Evolutionary conservation across 2,329 filamentous ascomycete species (phyloP).

Genomic region (Diplodia seriata): DNA sequence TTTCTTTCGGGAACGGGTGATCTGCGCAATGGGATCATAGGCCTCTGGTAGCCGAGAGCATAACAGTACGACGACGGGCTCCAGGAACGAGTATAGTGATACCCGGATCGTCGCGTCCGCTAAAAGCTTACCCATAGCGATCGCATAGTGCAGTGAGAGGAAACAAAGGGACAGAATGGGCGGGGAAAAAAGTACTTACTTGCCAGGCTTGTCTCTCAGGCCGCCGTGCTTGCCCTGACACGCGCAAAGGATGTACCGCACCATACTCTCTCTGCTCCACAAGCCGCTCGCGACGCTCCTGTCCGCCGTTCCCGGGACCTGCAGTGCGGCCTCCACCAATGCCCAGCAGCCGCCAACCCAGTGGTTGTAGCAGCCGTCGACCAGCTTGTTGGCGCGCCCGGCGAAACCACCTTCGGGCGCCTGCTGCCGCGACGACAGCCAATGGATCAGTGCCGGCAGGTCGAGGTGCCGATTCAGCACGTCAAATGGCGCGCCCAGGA

Average conservation of each 20-base stretch:
- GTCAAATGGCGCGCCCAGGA: conserved; percentile 78
- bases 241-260: conserved; percentile 87
- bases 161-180: neutral
- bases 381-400: conserved; percentile 95
- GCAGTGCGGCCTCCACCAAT: conserved; percentile 79
- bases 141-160: neutral
- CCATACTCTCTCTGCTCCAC: conserved; percentile 84
- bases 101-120: neutral
- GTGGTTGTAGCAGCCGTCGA: conserved; percentile 97
- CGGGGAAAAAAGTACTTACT: conserved; percentile 64
- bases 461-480: conserved; percentile 71
- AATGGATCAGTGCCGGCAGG: conserved; percentile 77
- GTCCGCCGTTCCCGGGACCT: conserved; percentile 51
- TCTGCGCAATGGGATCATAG: neutral
- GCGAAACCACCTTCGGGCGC: conserved; percentile 91
- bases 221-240: conserved; percentile 83
- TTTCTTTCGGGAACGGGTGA: conserved; percentile 26
- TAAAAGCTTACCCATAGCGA: neutral
- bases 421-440: conserved; percentile 89
- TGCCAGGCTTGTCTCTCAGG: conserved; percentile 90
- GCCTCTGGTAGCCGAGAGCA: neutral
- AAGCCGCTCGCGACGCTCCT: conserved; percentile 46
- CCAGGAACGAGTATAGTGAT: neutral
- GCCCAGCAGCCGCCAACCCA: conserved; percentile 98
- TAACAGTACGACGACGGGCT: neutral